These are phyloP conservation scores for Avicennia marina DNA, from an alignment of 257 asterid genomes.

Conservation along the genomic window DNA sequence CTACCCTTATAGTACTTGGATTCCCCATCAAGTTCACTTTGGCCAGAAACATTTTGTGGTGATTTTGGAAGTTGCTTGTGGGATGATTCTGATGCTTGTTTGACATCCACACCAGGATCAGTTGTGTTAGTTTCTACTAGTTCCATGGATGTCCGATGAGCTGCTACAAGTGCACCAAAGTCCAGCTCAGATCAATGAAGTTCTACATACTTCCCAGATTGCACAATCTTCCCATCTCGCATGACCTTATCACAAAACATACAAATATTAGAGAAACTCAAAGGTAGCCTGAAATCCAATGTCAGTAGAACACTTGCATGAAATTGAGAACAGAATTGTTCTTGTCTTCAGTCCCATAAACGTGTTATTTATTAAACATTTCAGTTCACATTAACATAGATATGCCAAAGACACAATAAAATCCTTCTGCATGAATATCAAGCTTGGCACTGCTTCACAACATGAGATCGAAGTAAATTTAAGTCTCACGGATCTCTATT, in stretches of 20 bases:
- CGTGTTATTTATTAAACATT: no score
- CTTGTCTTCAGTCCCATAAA: no score
- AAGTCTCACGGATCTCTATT: no score
- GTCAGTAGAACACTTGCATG: no score
- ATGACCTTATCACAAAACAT: slow-evolving; percentile 46
- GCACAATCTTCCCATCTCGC: slow-evolving; percentile 64
- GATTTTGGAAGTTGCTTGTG: slow-evolving; percentile 24
- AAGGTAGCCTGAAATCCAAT: no score
- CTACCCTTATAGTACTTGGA: slow-evolving; percentile 21
- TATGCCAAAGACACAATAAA: no score
- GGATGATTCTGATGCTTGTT: slow-evolving; percentile 15
- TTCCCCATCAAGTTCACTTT: slow-evolving; percentile 23
- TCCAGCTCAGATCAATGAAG: slow-evolving; percentile 43
- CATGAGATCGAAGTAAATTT: no score
- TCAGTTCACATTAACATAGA: no score
- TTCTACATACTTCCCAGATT: slow-evolving; percentile 58
- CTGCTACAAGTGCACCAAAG: slow-evolving; percentile 59
- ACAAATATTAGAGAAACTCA: no score
- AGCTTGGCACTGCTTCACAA: no score
- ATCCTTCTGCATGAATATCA: no score
- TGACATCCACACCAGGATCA: neutral
- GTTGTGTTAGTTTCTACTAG: slow-evolving; percentile 38
- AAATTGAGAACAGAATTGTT: no score
- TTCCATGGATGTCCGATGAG: slow-evolving; percentile 65
- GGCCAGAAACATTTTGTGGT: slow-evolving; percentile 16